Conservation (phyloP, 176 grass and related monocot species). For the Themeda triandra region DNA sequence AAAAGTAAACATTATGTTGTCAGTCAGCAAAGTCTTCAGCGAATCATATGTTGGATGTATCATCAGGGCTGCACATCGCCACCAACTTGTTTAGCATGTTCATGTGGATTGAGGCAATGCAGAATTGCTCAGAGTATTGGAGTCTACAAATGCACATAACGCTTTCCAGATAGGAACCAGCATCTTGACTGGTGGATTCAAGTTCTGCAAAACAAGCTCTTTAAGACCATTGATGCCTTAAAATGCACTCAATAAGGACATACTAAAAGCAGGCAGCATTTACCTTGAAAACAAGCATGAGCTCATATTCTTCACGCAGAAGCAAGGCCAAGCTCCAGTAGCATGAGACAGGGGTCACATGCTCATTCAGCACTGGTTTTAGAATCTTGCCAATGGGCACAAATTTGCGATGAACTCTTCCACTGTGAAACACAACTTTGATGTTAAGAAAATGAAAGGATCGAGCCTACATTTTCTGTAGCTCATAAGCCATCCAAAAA, state of each 20-base stretch:
- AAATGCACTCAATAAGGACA: background rate
- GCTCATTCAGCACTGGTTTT: conserved; percentile 66
- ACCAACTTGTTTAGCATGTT: background rate
- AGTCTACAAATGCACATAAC: conserved; percentile 37
- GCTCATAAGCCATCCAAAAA: background rate
- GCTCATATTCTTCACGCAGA: conserved; percentile 45
- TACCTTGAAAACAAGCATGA: conserved; percentile 60
- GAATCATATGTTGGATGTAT: background rate
- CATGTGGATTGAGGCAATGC: background rate
- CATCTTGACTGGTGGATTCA: conserved; percentile 51
- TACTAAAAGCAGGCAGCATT: background rate
- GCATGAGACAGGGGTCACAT: conserved; percentile 60
- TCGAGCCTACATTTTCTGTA: background rate
- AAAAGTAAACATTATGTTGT: background rate
- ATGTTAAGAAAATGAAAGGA: conserved; percentile 5
- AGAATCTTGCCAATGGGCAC: conserved; percentile 60
- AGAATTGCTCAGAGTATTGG: background rate
- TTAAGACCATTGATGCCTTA: background rate
- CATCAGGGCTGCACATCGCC: background rate
- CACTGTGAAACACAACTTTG: conserved; percentile 14
- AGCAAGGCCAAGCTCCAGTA: conserved; percentile 75
- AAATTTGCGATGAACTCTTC: conserved; percentile 50
- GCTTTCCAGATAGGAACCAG: conserved; percentile 71
- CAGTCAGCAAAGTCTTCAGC: conserved; percentile 10
- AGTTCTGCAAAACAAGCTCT: conserved; percentile 43